Conservation (phyloP, 192 early-diverging fungal genomes). For the Chytriomyces sp. region DNA sequence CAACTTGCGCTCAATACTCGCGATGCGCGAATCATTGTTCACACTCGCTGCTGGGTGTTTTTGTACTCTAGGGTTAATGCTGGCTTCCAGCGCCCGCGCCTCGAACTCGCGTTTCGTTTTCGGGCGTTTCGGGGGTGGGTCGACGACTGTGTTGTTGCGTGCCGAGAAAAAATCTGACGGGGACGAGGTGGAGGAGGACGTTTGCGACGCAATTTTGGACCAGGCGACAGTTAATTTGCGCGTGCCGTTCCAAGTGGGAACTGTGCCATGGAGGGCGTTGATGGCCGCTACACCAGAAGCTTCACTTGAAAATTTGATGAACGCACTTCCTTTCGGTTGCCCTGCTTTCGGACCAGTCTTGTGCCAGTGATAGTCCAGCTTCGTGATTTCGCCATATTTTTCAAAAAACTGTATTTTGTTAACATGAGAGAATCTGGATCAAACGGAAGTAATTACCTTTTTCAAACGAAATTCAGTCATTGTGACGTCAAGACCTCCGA, state of each 20-base stretch:
- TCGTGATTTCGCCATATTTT: constrained; percentile 10
- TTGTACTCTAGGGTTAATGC: constrained; percentile 19
- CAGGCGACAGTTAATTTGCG: constrained; percentile 16
- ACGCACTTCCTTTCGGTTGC: constrained; percentile 23
- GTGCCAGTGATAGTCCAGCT: constrained; percentile 26
- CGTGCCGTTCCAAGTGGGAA: constrained; percentile 11
- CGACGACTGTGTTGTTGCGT: too few species aligned
- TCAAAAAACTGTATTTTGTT: constrained; percentile 6
- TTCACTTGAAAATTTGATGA: constrained; percentile 9
- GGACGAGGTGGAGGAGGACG: neutral
- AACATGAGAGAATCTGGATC: neutral
- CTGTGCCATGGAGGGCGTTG: constrained; percentile 5
- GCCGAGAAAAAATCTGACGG: too few species aligned
- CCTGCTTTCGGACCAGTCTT: constrained; percentile 3
- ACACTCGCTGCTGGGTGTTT: neutral
- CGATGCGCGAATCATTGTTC: constrained; percentile 4
- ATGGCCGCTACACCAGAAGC: neutral
- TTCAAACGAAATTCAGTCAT: constrained; percentile 25
- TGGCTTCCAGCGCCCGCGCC: neutral
- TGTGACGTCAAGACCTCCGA: constrained; percentile 16
- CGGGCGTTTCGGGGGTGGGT: neutral
- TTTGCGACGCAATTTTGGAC: neutral
- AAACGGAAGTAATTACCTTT: neutral
- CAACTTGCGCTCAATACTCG: constrained; percentile 20
- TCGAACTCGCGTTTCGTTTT: constrained; percentile 15